Conservation (phyloP, 1,139 yeast genomes). For the Saccharomyces pastorianus region DNA sequence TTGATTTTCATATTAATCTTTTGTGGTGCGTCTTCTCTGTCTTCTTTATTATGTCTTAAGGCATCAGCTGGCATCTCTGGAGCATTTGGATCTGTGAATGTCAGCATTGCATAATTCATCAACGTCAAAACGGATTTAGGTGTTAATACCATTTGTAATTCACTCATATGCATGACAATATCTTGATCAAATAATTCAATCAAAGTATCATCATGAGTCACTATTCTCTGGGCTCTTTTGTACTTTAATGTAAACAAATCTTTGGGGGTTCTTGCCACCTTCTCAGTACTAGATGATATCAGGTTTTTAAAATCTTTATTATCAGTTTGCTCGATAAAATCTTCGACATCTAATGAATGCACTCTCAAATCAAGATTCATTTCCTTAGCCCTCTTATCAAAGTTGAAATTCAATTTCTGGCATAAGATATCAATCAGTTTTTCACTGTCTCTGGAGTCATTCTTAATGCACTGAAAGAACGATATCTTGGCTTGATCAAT, state of each 20-base stretch:
- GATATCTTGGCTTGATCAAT: conserved; percentile 58
- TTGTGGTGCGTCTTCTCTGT: conserved; percentile 55
- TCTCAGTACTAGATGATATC: conserved; percentile 53
- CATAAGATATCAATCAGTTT: conserved; percentile 68
- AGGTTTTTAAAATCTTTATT: conserved; percentile 59
- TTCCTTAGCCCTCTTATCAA: conserved; percentile 50
- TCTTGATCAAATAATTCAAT: conserved; percentile 76
- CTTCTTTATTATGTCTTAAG: conserved; percentile 54
- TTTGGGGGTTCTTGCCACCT: conserved; percentile 27
- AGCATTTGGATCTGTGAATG: conserved; percentile 78
- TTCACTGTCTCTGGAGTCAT: conserved; percentile 52
- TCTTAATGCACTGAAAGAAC: conserved; percentile 59
- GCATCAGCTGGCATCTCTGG: conserved; percentile 60
- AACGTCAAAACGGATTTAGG: conserved; percentile 73
- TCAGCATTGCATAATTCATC: conserved; percentile 72
- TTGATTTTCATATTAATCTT: conserved; percentile 62
- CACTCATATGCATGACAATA: conserved; percentile 67
- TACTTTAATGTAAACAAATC: conserved; percentile 61
- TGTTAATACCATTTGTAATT: conserved; percentile 67
- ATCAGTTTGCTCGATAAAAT: conserved; percentile 60
- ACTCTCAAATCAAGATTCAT: conserved; percentile 62
- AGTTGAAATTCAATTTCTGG: conserved; percentile 50
- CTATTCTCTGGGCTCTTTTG: conserved; percentile 50
- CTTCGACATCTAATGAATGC: conserved; percentile 61
- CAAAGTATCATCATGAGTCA: conserved; percentile 43